A percentile compares a stretch with the other conserved stretches of the same genome.
phyloP scores from a whole-genome alignment of 352 stramenopile genomes.

The Globisporangium barbulae region DNA sequence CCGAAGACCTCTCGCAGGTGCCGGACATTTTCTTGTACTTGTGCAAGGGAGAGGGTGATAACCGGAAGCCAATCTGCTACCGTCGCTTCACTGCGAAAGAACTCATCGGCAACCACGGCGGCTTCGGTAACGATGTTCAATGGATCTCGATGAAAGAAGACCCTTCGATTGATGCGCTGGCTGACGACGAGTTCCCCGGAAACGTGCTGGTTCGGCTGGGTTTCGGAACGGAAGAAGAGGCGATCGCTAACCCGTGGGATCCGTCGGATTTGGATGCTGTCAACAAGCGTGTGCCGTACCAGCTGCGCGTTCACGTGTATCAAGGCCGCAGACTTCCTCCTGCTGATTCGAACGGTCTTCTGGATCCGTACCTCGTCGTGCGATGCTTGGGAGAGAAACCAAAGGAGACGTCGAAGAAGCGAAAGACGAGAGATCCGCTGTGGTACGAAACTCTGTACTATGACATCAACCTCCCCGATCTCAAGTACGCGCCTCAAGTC shows the following conservation, averaged over 20 bases:
- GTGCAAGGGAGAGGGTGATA: conserved; percentile 62
- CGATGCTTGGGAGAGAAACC: conserved; percentile 79
- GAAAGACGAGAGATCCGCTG: conserved; percentile 77
- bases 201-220: conserved; percentile 77
- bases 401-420: conserved; percentile 69
- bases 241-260: conserved; percentile 54
- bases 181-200: conserved; percentile 77
- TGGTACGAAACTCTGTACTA: conserved; percentile 89
- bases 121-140: conserved; percentile 51
- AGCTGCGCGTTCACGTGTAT: conserved; percentile 84
- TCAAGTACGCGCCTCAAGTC: conserved; percentile 76
- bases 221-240: conserved; percentile 73
- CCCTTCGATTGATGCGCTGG: conserved; percentile 67
- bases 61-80: conserved; percentile 67
- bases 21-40: conserved; percentile 90
- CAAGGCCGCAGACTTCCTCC: conserved; percentile 75
- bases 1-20: conserved; percentile 70
- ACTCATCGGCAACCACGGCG: conserved; percentile 45
- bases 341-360: conserved; percentile 79
- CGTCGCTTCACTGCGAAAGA: conserved; percentile 78
- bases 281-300: conserved; percentile 78
- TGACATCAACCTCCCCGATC: conserved; percentile 75
- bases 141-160: conserved; percentile 87
- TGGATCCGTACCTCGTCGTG: conserved; percentile 82
- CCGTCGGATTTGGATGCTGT: conserved; percentile 48